Conservation (phyloP, 2,329 filamentous ascomycete species). For the Claviceps africana region DNA sequence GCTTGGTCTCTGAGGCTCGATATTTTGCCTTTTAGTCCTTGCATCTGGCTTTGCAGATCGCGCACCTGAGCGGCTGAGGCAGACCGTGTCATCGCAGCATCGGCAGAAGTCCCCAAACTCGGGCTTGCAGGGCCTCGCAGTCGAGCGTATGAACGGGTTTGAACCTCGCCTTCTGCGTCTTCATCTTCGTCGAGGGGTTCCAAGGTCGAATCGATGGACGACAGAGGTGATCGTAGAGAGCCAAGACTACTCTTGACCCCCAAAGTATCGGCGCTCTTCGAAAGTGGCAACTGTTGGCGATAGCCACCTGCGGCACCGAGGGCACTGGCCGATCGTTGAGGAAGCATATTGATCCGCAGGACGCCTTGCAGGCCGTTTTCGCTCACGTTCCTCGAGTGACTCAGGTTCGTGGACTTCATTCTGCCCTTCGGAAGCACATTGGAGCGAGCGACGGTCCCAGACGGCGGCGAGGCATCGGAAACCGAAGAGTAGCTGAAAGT, state of each 20-base stretch:
- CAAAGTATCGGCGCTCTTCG: constrained; percentile 29
- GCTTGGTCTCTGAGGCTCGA: constrained; percentile 66
- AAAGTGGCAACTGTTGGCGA: constrained; percentile 32
- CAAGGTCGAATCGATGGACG: constrained; percentile 29
- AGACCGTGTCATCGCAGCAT: constrained; percentile 45
- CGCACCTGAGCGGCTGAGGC: constrained; percentile 61
- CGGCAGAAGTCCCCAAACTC: constrained; percentile 26
- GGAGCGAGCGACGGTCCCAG: constrained; percentile 22
- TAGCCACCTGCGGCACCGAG: constrained; percentile 45
- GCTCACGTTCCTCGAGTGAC: constrained; percentile 19
- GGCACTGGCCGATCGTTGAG: constrained; percentile 50
- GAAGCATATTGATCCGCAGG: constrained; percentile 20
- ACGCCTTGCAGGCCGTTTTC: constrained; percentile 16
- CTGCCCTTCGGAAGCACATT: constrained; percentile 11
- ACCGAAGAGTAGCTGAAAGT: constrained; percentile 35
- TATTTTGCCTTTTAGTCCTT: constrained; percentile 72
- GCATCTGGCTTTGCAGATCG: constrained; percentile 69
- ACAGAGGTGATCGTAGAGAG: constrained; percentile 22
- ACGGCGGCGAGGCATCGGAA: constrained; percentile 39
- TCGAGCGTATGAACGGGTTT: constrained; percentile 18
- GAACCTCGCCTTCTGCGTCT: constrained; percentile 13
- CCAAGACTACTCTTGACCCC: constrained; percentile 15
- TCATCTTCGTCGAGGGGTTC: constrained; percentile 41
- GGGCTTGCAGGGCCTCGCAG: constrained; percentile 30
- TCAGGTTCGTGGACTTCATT: constrained; percentile 6